Evolutionary conservation across 768 basidiomycete genomes (phyloP).

Genomic region (Lyophyllum semitale): DNA sequence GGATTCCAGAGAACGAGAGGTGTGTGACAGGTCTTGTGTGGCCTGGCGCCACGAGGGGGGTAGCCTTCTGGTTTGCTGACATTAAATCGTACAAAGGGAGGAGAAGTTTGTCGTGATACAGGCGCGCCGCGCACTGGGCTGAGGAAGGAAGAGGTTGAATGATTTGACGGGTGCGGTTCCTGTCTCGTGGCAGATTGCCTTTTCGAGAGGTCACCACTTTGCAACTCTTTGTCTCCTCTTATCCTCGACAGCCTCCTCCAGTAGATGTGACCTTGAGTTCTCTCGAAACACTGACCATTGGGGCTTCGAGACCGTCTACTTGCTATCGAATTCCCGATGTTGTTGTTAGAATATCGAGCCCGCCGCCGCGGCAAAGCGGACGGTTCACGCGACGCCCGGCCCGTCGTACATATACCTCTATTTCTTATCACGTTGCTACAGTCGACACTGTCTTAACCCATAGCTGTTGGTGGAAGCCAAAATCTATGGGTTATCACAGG

Average conservation of each 20-base stretch:
- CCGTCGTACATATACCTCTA: too few species aligned
- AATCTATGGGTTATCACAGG: too few species aligned
- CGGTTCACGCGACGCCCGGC: too few species aligned
- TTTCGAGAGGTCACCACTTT: conserved; percentile 14
- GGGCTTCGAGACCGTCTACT: too few species aligned
- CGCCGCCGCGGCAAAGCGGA: too few species aligned
- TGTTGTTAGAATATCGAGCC: too few species aligned
- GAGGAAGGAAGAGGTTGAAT: conserved; percentile 14
- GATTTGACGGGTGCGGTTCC: conserved; percentile 6
- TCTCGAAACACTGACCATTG: too few species aligned
- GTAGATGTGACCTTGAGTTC: not conserved
- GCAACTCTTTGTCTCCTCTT: conserved; percentile 8
- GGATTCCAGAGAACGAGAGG: conserved; percentile 86
- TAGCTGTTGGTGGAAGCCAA: too few species aligned
- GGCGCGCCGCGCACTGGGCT: conserved; percentile 54
- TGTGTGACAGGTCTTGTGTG: conserved; percentile 90
- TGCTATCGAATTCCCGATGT: too few species aligned
- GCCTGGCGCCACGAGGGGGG: conserved; percentile 82
- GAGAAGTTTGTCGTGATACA: conserved; percentile 41
- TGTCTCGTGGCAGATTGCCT: conserved; percentile 20
- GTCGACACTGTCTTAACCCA: too few species aligned
- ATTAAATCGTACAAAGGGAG: conserved; percentile 41
- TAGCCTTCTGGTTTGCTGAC: conserved; percentile 65
- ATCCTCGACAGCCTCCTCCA: too few species aligned
- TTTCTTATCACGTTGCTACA: too few species aligned